These are phyloP conservation scores for Globisporangium cylindrosporum DNA, from an alignment of 352 stramenopile species.

Conservation along the genomic window DNA sequence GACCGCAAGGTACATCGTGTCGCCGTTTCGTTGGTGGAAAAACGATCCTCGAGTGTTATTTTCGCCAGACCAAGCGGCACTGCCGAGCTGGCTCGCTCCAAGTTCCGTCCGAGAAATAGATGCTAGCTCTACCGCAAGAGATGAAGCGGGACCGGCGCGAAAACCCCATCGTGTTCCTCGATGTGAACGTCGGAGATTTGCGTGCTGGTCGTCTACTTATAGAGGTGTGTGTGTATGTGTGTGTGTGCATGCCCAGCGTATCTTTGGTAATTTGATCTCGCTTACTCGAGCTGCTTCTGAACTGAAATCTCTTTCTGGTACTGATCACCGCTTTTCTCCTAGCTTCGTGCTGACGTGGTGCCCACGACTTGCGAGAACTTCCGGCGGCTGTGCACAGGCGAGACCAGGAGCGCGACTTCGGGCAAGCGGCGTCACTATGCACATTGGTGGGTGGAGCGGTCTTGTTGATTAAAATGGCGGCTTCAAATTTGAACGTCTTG, in stretches of 20 bases:
- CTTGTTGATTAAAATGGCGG: neutral
- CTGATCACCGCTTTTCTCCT: neutral
- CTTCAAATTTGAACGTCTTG: neutral
- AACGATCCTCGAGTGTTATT: neutral
- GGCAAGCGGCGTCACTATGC: conserved; percentile 55
- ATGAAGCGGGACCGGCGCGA: conserved; percentile 17
- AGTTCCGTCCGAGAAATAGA: neutral
- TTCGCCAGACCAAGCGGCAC: no score
- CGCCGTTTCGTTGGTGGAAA: no score
- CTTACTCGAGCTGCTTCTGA: neutral
- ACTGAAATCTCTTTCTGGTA: neutral
- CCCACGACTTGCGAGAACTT: conserved; percentile 97
- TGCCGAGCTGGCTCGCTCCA: no score
- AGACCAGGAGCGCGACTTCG: conserved; percentile 56
- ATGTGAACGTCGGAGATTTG: conserved; percentile 91
- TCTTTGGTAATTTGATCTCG: neutral
- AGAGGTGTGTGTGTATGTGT: conserved; percentile 54
- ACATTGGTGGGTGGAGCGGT: conserved; percentile 29
- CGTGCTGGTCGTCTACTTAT: conserved; percentile 89
- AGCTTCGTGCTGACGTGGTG: conserved; percentile 93
- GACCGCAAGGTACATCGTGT: no score
- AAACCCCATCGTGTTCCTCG: conserved; percentile 94
- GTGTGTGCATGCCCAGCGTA: neutral
- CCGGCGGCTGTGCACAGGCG: conserved; percentile 93
- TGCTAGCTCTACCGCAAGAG: neutral